A percentile compares a stretch with the other conserved stretches of the same genome.
Conservation (phyloP, 108 stramenopile species). For the Pseudonitzschia multistriata region DNA sequence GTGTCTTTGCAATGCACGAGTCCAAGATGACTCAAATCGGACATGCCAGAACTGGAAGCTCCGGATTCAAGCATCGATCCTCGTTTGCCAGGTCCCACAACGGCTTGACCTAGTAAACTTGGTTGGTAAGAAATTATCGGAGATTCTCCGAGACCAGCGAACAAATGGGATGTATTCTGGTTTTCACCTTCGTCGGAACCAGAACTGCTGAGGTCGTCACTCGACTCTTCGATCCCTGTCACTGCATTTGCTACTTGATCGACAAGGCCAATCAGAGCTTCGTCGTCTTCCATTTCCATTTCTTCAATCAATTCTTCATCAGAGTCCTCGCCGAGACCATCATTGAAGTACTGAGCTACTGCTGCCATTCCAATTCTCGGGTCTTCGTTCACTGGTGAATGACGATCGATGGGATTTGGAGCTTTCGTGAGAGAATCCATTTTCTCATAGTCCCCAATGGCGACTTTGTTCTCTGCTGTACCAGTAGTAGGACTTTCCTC, state of each 20-base stretch:
- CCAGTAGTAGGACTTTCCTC: background rate
- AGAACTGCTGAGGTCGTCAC: slow-evolving; percentile 46
- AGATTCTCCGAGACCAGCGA: slow-evolving; percentile 69
- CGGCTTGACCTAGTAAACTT: slow-evolving; percentile 58
- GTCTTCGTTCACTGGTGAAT: background rate
- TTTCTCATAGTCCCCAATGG: background rate
- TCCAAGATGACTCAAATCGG: slow-evolving; percentile 83
- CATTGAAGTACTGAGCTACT: slow-evolving; percentile 2
- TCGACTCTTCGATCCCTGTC: slow-evolving; percentile 32
- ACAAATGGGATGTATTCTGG: slow-evolving; percentile 31
- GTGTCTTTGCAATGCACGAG: slow-evolving; percentile 57
- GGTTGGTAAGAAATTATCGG: slow-evolving; percentile 81
- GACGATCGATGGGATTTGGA: background rate
- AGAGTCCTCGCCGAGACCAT: slow-evolving; percentile 14
- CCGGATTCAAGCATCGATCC: slow-evolving; percentile 66
- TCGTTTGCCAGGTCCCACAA: slow-evolving; percentile 67
- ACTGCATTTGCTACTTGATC: slow-evolving; percentile 13
- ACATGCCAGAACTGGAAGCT: slow-evolving; percentile 65
- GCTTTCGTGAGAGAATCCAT: background rate
- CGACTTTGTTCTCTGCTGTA: background rate
- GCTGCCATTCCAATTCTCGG: slow-evolving; percentile 1
- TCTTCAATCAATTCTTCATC: slow-evolving; percentile 34
- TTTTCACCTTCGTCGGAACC: slow-evolving; percentile 46
- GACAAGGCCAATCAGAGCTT: slow-evolving; percentile 49
- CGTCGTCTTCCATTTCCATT: slow-evolving; percentile 58